phyloP scores from a whole-genome alignment of 768 basidiomycete species.

The Agrocybe pediades region DNA sequence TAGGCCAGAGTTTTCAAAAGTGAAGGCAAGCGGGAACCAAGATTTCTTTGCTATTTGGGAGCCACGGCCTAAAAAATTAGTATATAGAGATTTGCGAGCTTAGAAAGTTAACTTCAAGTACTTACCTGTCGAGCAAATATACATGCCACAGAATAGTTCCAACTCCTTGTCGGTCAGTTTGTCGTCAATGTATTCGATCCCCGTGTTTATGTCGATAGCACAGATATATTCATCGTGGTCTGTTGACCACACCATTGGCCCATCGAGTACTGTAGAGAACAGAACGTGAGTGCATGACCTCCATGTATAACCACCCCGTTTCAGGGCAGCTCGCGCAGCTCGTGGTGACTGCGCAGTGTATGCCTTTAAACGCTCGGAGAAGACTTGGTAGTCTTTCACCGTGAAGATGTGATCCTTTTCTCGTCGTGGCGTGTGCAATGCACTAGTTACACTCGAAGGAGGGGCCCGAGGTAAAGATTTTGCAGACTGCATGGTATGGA shows the following conservation, averaged over 20 bases:
- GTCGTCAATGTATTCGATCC: not conserved
- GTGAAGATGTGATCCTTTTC: not conserved
- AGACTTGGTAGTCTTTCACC: constrained; percentile 1
- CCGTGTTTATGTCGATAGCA: not conserved
- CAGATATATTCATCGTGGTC: not conserved
- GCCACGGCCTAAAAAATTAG: not conserved
- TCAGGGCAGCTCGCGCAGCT: constrained; percentile 4
- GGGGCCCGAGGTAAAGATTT: not conserved
- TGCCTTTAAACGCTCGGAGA: not conserved
- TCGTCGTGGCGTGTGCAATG: not conserved
- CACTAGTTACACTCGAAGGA: not conserved
- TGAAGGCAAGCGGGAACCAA: not conserved
- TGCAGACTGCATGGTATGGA: not conserved
- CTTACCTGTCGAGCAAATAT: not conserved
- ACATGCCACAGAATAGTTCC: not conserved
- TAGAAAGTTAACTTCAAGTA: too few relatives aligned
- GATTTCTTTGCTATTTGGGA: constrained; percentile 3
- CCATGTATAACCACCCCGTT: constrained; percentile 10
- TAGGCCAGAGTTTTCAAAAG: not conserved
- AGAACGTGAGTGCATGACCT: not conserved
- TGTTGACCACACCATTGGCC: not conserved
- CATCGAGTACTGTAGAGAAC: not conserved
- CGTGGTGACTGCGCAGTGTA: too few relatives aligned
- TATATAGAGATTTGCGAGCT: not conserved
- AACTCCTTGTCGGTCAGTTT: not conserved